Evolutionary conservation across 2,329 filamentous ascomycete genomes (phyloP).

Genomic region (Rhynchosporium graminicola): DNA sequence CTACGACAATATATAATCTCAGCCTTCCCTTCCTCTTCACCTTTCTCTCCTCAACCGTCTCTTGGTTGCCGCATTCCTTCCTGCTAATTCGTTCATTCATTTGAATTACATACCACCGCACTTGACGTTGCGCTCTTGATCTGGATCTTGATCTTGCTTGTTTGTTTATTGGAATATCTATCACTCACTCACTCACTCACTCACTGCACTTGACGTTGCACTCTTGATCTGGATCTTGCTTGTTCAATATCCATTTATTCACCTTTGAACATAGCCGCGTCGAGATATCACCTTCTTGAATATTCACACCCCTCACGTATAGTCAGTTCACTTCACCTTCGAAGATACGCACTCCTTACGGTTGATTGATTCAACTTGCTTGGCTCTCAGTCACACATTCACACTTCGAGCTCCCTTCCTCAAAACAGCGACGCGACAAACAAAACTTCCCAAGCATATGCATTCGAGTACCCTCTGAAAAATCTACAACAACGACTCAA

Average conservation of each 20-base stretch:
- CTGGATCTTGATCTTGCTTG: conserved; percentile 8
- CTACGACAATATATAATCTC: conserved; percentile 6
- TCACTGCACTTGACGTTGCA: conserved; percentile 28
- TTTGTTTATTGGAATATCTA: conserved; percentile 9
- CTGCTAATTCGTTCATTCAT: conserved; percentile 7
- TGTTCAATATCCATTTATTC: conserved; percentile 13
- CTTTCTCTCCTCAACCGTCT: conserved; percentile 13
- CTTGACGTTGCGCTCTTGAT: conserved; percentile 26
- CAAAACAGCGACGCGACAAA: neutral
- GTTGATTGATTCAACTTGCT: conserved; percentile 26
- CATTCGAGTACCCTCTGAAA: conserved; percentile 4
- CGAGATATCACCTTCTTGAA: no score
- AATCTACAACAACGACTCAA: neutral
- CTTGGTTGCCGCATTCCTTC: conserved; percentile 12
- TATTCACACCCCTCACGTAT: no score
- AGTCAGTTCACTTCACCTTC: neutral
- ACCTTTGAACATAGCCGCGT: conserved; percentile 5
- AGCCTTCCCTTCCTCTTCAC: conserved; percentile 7
- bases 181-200: neutral
- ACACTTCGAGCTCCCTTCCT: neutral
- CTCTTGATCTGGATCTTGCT: conserved; percentile 15
- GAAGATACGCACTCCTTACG: conserved; percentile 11
- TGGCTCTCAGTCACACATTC: conserved; percentile 1
- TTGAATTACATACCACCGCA: conserved; percentile 10
- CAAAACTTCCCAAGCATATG: neutral